Percentiles rank a stretch among this genome's conserved stretches.
phyloP scores from a whole-genome alignment of 1,284 basidiomycete species.

The Ganoderma sinense region DNA sequence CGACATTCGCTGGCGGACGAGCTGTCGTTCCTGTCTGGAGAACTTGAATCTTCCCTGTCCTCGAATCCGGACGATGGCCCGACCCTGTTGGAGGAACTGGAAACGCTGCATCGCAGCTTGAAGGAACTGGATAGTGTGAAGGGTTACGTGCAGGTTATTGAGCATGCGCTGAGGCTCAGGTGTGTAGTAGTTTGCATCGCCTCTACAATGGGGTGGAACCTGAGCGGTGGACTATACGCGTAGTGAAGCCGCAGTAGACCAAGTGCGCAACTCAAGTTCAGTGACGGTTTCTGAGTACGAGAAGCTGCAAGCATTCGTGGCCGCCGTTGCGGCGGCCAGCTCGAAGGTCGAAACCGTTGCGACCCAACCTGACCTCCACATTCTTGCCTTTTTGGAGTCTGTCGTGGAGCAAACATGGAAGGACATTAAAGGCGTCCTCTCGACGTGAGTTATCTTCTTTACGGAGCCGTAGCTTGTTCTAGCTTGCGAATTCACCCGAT shows the following conservation, averaged over 20 bases:
- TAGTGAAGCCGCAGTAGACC: conserved; percentile 65
- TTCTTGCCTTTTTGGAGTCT: conserved; percentile 64
- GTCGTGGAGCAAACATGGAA: conserved; percentile 77
- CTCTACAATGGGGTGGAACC: conserved; percentile 21
- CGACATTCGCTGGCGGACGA: conserved; percentile 83
- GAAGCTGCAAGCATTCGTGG: conserved; percentile 66
- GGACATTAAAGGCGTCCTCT: conserved; percentile 71
- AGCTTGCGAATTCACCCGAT: conserved; percentile 21
- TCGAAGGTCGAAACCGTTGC: conserved; percentile 53
- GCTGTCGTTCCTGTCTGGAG: conserved; percentile 69
- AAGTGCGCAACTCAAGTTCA: conserved; percentile 49
- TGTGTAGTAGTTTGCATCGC: conserved; percentile 43
- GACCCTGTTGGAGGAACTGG: conserved; percentile 83
- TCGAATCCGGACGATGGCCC: conserved; percentile 51
- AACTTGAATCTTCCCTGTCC: conserved; percentile 65
- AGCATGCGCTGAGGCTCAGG: conserved; percentile 79
- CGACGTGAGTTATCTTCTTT: conserved; percentile 55
- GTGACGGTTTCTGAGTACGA: conserved; percentile 65
- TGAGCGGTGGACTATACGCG: background rate
- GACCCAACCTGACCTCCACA: conserved; percentile 56
- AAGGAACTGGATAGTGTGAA: conserved; percentile 79
- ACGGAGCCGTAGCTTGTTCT: background rate
- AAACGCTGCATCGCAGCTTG: conserved; percentile 74
- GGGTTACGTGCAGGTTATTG: conserved; percentile 78
- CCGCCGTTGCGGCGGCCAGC: conserved; percentile 52